Conservation (phyloP, 179 eudicot genomes). For the Nepenthes alata region DNA sequence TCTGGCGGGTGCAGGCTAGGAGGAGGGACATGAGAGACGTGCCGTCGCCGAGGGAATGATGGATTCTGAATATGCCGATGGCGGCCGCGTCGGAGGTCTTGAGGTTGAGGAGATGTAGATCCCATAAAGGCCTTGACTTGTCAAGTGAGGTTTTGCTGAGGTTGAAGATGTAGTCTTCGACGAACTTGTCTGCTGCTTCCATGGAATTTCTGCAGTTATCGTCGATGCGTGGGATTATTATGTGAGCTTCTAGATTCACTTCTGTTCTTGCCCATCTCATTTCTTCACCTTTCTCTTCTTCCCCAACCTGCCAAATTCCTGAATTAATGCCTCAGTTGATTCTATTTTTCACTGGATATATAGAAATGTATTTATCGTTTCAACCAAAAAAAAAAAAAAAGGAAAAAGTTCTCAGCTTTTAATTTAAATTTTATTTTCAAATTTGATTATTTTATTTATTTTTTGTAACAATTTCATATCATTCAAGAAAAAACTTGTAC, state of each 20-base stretch:
- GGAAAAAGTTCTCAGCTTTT: too few species aligned
- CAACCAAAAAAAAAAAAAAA: too few species aligned
- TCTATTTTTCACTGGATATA: too few species aligned
- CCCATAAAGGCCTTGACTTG: conserved; percentile 20
- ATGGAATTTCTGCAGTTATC: neutral
- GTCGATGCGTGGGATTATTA: conserved; percentile 7
- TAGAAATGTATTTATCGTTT: too few species aligned
- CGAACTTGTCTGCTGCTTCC: conserved; percentile 10
- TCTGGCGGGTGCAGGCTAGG: conserved; percentile 18
- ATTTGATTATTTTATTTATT: too few species aligned
- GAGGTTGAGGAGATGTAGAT: conserved; percentile 9
- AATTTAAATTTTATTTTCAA: too few species aligned
- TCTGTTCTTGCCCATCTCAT: conserved; percentile 11
- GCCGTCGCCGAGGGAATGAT: conserved; percentile 27
- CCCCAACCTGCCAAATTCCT: conserved; percentile 19
- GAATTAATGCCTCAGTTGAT: too few species aligned
- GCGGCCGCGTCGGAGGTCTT: conserved; percentile 9
- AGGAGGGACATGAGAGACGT: conserved; percentile 20
- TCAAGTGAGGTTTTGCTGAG: conserved; percentile 11
- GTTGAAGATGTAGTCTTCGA: conserved; percentile 20
- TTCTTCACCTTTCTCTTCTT: conserved; percentile 19
- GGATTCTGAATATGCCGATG: conserved; percentile 4
- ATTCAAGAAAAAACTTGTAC: too few species aligned
- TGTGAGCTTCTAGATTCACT: conserved; percentile 11
- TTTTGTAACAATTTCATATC: too few species aligned